Evolutionary conservation across 2,329 filamentous ascomycete species (phyloP), one percentile per base, ranked within the genome.

Genomic region (Metarhizium rileyi): DNA sequence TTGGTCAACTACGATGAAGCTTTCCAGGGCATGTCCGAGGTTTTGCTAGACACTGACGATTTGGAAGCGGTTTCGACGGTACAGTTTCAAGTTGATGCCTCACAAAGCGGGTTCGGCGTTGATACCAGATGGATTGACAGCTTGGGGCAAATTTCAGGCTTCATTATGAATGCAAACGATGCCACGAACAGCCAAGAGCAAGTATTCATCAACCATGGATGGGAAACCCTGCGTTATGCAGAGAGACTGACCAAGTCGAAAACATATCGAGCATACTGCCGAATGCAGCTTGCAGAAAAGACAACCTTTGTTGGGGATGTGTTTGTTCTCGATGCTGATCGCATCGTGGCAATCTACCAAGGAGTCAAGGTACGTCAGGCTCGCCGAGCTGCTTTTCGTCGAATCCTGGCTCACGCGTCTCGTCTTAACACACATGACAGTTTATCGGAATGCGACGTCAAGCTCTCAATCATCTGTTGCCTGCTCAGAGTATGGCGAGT

Each of bases 171-270:
- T 55, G 77, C 71, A 8, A 76, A 75, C 7, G 77, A 80, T 1
- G 56, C 50, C 7, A 59, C 78, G n/a, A 76, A 81, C 53, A 77
- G 75, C 5, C 66, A 71, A 22, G 71, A 78, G 51, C 68, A 75
- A 53, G 75, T 80, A 46, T 81, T 71, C 61, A 78, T 82, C 57
- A 80, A 77, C 12, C 78, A 81, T 56, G 78, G 77, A 30, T 81
- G 78, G 6, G 38, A 25, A 6, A 23, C 2, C 20, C n/a, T 52
- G 22, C 43, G 47, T 1, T 40, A 47, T 30, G 38, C 18, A 22
- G 41, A 49, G 47, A 12, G 3, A 12, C 44, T 41, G 1, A 35
- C 40, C 2, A 12, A 27, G 1, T 27, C 16, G 3, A 50, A 47
- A 28, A 38, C 42, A 3, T 80, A 80, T 58, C 70, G 72, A 55